Evolutionary conservation across 1,284 basidiomycete species (phyloP).

Genomic region (Heterobasidion annosum): DNA sequence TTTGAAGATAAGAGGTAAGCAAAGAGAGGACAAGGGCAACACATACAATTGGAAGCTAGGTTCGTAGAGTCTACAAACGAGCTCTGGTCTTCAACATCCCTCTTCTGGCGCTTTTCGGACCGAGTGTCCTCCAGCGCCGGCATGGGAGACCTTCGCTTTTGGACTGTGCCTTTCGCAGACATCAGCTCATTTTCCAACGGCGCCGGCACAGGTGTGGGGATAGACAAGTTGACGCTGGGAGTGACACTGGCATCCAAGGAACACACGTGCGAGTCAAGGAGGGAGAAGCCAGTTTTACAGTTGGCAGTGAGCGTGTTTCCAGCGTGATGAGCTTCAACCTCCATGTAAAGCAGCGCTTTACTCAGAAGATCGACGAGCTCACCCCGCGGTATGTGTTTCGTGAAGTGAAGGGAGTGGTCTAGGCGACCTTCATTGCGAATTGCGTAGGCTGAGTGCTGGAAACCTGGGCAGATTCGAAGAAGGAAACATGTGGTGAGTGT

Average conservation of each 20-base stretch:
- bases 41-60: slow-evolving; percentile 2
- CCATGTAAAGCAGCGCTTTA: slow-evolving; percentile 76
- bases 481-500: background rate
- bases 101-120: slow-evolving; percentile 21
- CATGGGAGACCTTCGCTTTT: slow-evolving; percentile 8
- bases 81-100: slow-evolving; percentile 14
- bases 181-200: background rate
- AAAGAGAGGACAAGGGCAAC: background rate
- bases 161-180: background rate
- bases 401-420: slow-evolving; percentile 53
- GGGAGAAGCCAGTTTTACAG: slow-evolving; percentile 59
- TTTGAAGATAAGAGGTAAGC: background rate
- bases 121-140: slow-evolving; percentile 16
- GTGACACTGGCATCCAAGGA: slow-evolving; percentile 30
- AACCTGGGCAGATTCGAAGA: slow-evolving; percentile 34
- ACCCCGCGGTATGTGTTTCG: slow-evolving; percentile 71
- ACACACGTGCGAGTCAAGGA: slow-evolving; percentile 66
- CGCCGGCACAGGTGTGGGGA: background rate
- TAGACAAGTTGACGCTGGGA: background rate
- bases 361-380: slow-evolving; percentile 74
- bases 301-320: slow-evolving; percentile 45
- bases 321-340: slow-evolving; percentile 77
- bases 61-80: slow-evolving; percentile 17
- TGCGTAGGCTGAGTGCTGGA: slow-evolving; percentile 71
- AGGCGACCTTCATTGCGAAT: slow-evolving; percentile 63